Evolutionary conservation across 257 asterid genomes (phyloP).

Genomic region (Solanum habrochaites): DNA sequence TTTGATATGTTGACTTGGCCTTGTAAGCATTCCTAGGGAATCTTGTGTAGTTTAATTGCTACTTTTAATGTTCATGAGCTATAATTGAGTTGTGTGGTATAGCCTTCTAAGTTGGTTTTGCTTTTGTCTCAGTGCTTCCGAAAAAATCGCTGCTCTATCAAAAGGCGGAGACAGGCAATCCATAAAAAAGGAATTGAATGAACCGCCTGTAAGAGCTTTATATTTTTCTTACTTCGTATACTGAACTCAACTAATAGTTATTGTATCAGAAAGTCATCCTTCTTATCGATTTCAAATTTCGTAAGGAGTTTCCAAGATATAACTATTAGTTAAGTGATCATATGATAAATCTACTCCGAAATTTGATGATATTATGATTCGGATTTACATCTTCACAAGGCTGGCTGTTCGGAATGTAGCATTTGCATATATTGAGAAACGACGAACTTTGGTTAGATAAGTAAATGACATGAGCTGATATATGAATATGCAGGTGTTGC

Average conservation of each 20-base stretch:
- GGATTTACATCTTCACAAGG: background rate
- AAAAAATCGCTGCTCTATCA: slow-evolving; percentile 15
- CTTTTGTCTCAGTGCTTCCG: slow-evolving; percentile 33
- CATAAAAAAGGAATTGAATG: slow-evolving; percentile 3
- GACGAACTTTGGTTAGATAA: background rate
- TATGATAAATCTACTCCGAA: background rate
- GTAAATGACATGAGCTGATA: background rate
- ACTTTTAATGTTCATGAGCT: background rate
- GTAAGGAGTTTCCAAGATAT: background rate
- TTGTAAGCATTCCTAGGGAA: background rate
- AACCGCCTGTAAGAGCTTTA: slow-evolving; percentile 25
- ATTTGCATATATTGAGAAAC: background rate
- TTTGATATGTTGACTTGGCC: background rate
- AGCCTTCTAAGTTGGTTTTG: background rate
- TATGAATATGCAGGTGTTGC: slow-evolving; percentile 22
- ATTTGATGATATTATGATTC: background rate
- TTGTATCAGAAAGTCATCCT: background rate
- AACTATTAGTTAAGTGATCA: background rate
- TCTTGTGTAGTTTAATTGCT: background rate
- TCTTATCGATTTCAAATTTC: background rate
- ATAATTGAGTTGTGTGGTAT: background rate
- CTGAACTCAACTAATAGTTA: background rate
- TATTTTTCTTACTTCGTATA: background rate
- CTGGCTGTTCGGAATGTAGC: background rate
- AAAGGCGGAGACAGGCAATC: slow-evolving; percentile 8